These are phyloP conservation scores for Pleurotus platypus DNA, from an alignment of 768 basidiomycete species.

Conservation along the genomic window DNA sequence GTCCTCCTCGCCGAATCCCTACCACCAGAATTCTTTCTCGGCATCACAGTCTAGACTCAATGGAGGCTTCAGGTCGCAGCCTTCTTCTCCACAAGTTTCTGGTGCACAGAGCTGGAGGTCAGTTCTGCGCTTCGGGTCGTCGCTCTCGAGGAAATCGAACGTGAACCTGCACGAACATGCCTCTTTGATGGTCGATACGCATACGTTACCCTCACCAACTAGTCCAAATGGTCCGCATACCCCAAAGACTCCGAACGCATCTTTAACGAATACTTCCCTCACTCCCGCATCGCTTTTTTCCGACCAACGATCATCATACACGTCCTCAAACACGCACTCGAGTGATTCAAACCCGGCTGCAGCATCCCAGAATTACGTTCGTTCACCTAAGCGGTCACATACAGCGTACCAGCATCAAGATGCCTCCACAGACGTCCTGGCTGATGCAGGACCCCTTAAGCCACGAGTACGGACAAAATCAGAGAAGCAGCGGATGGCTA, in stretches of 20 bases:
- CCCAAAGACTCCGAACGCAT: slow-evolving; percentile 42
- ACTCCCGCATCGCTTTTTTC: slow-evolving; percentile 54
- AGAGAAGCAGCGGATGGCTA: slow-evolving; percentile 34
- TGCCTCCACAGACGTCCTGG: slow-evolving; percentile 37
- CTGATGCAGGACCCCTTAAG: slow-evolving; percentile 27
- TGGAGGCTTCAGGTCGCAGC: slow-evolving; percentile 15
- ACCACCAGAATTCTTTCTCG: slow-evolving; percentile 16
- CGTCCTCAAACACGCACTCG: slow-evolving; percentile 74
- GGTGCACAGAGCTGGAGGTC: slow-evolving; percentile 59
- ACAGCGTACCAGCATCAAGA: slow-evolving; percentile 26
- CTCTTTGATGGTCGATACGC: slow-evolving; percentile 47
- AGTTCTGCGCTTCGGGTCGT: slow-evolving; percentile 65
- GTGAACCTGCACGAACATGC: slow-evolving; percentile 34
- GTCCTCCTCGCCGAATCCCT: slow-evolving; percentile 18
- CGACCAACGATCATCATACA: slow-evolving; percentile 72
- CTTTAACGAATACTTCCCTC: slow-evolving; percentile 49
- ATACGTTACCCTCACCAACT: slow-evolving; percentile 27
- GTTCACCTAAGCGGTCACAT: slow-evolving; percentile 14
- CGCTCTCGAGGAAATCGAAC: slow-evolving; percentile 58
- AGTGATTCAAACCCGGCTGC: slow-evolving; percentile 57
- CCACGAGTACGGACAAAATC: slow-evolving; percentile 40
- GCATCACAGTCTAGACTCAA: slow-evolving; percentile 12
- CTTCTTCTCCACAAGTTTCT: slow-evolving; percentile 21
- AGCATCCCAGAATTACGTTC: slow-evolving; percentile 22
- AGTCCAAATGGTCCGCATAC: slow-evolving; percentile 29